These are phyloP conservation scores for Sphaceloma murrayae DNA, from an alignment of 2,329 filamentous ascomycete genomes.

Conservation along the genomic window DNA sequence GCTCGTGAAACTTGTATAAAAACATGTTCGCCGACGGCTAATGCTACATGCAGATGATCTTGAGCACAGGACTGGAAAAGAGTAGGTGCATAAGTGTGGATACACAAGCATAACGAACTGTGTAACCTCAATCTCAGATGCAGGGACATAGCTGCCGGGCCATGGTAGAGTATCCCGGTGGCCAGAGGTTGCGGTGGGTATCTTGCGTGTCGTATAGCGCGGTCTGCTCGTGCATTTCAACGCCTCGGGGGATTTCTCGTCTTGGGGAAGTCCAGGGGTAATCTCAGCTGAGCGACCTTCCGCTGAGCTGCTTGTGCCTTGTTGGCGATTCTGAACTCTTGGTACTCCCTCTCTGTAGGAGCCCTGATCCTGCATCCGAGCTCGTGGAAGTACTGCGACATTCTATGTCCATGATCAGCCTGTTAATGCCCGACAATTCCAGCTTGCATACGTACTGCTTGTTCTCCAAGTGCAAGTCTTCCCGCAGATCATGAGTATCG, in stretches of 20 bases:
- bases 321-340: slow-evolving; percentile 46
- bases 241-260: slow-evolving; percentile 32
- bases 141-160: too few relatives aligned
- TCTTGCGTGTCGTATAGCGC: too few relatives aligned
- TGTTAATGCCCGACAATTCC: neutral
- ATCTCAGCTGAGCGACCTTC: slow-evolving; percentile 57
- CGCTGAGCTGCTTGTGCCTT: slow-evolving; percentile 53
- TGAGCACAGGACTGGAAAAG: too few relatives aligned
- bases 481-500: slow-evolving; percentile 58
- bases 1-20: too few relatives aligned
- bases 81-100: too few relatives aligned
- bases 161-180: too few relatives aligned
- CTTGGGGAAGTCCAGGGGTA: slow-evolving; percentile 80
- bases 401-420: slow-evolving; percentile 24
- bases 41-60: too few relatives aligned
- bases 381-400: slow-evolving; percentile 64
- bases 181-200: too few relatives aligned
- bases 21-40: too few relatives aligned
- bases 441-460: slow-evolving; percentile 40
- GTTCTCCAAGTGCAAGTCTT: slow-evolving; percentile 63
- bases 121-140: too few relatives aligned
- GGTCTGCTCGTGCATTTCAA: too few relatives aligned
- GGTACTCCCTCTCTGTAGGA: slow-evolving; percentile 39
- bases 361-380: slow-evolving; percentile 56
- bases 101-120: too few relatives aligned